phyloP scores from a whole-genome alignment of 2,329 filamentous ascomycete species.

The Tolypocladium guangdongense region DNA sequence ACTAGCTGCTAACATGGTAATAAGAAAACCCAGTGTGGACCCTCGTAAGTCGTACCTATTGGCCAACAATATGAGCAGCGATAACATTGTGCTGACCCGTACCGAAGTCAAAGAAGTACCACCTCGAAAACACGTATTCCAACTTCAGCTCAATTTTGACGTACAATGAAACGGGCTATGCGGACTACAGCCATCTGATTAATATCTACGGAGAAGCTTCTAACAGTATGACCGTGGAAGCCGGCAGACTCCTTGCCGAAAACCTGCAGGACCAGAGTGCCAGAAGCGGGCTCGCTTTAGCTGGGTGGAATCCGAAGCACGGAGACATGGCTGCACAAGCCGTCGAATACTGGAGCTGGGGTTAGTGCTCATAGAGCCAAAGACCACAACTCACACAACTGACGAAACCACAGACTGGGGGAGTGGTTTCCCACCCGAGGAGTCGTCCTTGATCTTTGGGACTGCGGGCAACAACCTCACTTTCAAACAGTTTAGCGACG shows the following conservation, averaged over 20 bases:
- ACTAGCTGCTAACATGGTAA: constrained; percentile 4
- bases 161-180: constrained; percentile 45
- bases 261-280: constrained; percentile 51
- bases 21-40: constrained; percentile 52
- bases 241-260: constrained; percentile 44
- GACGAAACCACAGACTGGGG: constrained; percentile 37
- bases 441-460: constrained; percentile 44
- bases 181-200: constrained; percentile 39
- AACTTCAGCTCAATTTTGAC: constrained; percentile 48
- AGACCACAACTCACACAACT: neutral
- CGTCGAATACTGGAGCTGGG: constrained; percentile 47
- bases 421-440: constrained; percentile 42
- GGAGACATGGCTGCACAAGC: constrained; percentile 44
- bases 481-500: constrained; percentile 50
- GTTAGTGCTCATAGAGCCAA: constrained; percentile 2
- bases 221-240: constrained; percentile 33
- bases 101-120: constrained; percentile 40
- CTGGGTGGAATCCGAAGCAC: constrained; percentile 49
- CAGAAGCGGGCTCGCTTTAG: constrained; percentile 47
- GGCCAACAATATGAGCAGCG: neutral
- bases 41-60: constrained; percentile 15
- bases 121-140: constrained; percentile 43
- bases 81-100: neutral
- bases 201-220: constrained; percentile 38
- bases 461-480: constrained; percentile 47